Evolutionary conservation across 1,284 basidiomycete species (phyloP), one percentile per base, ranked within the genome.

Genomic region (Fomitopsis pinicola): DNA sequence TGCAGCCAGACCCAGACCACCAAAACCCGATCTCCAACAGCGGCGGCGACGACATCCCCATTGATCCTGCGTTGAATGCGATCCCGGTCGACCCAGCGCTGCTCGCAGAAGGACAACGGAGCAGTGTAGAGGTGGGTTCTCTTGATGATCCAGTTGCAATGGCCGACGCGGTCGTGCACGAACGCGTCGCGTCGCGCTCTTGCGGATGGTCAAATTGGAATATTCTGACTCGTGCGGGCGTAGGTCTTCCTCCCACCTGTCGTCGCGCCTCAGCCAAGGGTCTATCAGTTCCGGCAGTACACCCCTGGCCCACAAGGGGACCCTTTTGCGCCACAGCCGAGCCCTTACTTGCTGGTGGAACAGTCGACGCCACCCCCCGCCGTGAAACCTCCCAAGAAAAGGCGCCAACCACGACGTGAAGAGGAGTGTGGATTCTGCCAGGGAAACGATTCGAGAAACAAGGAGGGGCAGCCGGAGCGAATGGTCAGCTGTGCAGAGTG

Each of bases 241-340:
- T 17, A 46, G 44, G n/a, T 12, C 19, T 2, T 53, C 60, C 61
- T 64, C 22, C 62, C 62, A 19, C 63, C 63, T 5, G 35, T 54
- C 7, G 19, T 54, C 36, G 56, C 62, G 28, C 60, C 61, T 58
- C 64, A 63, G 42, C 57, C 65, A 46, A 60, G 61, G 48, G 59
- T 57, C 56, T 64, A 64, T 30, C 70, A 63, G 58, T 62, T 64
- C 54, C 64, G 69, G 22, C 72, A 84, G 60, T 90, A 89, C 69
- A 81, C 85, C 42, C 84, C 88, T 72, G 88, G 83, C 22, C 90
- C 90, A 17, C 87, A 89, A 69, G 89, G 90, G 62, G 90, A 92
- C 76, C 89, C 89, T 42, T 92, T 91, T 71, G 87, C 88, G 56
- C 88, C 85, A 44, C 83, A 81, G 63, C 81, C 81, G 60, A 76